Evolutionary conservation across 2,329 filamentous ascomycete species (phyloP).

Genomic region (Colletotrichum higginsianum): DNA sequence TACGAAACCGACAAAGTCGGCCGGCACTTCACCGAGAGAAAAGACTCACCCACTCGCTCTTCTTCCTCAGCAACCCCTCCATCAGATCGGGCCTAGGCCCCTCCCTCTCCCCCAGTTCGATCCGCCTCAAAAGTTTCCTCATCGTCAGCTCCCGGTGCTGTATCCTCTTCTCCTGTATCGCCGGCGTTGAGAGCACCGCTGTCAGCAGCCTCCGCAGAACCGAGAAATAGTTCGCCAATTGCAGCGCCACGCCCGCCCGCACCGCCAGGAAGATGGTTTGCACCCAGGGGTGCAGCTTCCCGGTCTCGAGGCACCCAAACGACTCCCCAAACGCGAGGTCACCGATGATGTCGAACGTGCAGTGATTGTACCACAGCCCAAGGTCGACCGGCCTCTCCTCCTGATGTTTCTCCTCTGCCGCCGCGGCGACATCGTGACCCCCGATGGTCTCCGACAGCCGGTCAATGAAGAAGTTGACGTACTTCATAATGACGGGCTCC

Average conservation of each 20-base stretch:
- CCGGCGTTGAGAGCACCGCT: conserved; percentile 18
- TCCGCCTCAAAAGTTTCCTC: conserved; percentile 39
- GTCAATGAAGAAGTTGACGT: conserved; percentile 57
- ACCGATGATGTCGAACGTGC: conserved; percentile 51
- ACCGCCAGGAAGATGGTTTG: conserved; percentile 24
- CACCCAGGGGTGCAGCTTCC: conserved; percentile 41
- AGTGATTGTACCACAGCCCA: conserved; percentile 48
- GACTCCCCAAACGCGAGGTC: conserved; percentile 49
- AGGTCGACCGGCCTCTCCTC: conserved; percentile 42
- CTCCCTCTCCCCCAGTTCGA: conserved; percentile 33
- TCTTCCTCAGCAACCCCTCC: conserved; percentile 41
- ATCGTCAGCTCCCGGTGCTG: conserved; percentile 13
- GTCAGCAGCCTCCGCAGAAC: conserved; percentile 6
- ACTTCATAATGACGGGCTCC: conserved; percentile 50
- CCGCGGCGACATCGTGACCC: not conserved
- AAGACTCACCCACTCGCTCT: conserved; percentile 38
- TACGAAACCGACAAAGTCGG: too few species aligned
- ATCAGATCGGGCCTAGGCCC: conserved; percentile 38
- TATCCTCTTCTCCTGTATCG: conserved; percentile 4
- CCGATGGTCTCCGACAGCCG: conserved; percentile 50
- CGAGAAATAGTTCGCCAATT: conserved; percentile 29
- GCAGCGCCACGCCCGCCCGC: conserved; percentile 17
- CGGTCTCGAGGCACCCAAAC: conserved; percentile 47
- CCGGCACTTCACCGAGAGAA: not conserved
- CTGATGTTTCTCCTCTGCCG: not conserved